Conservation (phyloP, 352 stramenopile species). For the Stramenopiles sp. region DNA sequence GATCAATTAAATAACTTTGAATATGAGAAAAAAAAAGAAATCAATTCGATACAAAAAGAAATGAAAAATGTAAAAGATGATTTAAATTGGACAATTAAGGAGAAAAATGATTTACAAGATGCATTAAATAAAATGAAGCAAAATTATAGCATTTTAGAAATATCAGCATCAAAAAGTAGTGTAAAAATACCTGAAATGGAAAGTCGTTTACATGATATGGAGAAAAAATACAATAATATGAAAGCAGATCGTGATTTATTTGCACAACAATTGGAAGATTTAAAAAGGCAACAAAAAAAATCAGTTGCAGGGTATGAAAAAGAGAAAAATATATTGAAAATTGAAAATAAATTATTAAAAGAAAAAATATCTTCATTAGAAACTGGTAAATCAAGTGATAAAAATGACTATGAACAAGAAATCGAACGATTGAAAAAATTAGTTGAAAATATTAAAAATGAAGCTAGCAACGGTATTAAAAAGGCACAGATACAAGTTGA, state of each 20-base stretch:
- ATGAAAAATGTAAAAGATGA: neutral
- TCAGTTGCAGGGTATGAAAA: neutral
- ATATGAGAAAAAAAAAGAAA: neutral
- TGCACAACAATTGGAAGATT: neutral
- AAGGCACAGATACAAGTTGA: conserved; percentile 6
- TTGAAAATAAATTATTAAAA: neutral
- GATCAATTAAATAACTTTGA: neutral
- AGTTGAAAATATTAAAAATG: neutral
- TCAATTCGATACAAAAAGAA: neutral
- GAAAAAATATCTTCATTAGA: neutral
- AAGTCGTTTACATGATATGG: neutral
- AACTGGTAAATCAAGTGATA: neutral
- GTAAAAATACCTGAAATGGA: neutral
- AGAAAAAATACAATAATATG: neutral
- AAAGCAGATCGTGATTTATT: neutral
- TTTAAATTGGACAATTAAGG: neutral
- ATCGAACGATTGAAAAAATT: neutral
- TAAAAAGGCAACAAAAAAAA: neutral
- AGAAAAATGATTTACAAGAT: neutral
- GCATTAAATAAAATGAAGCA: neutral
- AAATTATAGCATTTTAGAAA: neutral
- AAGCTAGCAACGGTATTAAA: neutral
- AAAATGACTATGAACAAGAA: neutral
- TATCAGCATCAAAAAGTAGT: neutral
- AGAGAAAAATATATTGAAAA: neutral